phyloP scores from a whole-genome alignment of 768 basidiomycete genomes.

The Rhodocollybia butyracea region DNA sequence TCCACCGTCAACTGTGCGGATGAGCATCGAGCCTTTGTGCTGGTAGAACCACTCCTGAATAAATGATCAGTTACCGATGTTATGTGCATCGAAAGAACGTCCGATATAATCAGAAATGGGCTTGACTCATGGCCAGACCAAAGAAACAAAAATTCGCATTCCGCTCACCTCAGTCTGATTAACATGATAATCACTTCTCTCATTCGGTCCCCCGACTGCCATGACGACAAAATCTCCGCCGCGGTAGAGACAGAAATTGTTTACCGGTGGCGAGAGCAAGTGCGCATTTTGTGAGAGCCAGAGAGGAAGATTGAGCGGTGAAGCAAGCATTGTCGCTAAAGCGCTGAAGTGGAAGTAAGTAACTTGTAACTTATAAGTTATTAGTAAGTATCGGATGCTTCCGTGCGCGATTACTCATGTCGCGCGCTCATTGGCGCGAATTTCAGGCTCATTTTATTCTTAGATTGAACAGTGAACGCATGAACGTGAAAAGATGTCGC shows the following conservation, averaged over 20 bases:
- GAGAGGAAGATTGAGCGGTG: slow-evolving; percentile 85
- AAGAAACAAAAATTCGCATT: not conserved
- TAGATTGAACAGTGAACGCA: too few relatives aligned
- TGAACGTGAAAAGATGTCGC: too few relatives aligned
- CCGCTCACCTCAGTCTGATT: slow-evolving; percentile 84
- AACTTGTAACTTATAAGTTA: too few relatives aligned
- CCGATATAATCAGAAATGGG: too few relatives aligned
- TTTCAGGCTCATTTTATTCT: too few relatives aligned
- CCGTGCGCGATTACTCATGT: too few relatives aligned
- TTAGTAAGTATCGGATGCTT: too few relatives aligned
- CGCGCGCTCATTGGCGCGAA: too few relatives aligned
- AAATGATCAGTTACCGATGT: too few relatives aligned
- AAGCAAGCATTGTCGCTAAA: too few relatives aligned
- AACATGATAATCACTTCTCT: slow-evolving; percentile 90
- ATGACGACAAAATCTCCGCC: slow-evolving; percentile 91
- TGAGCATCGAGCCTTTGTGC: slow-evolving; percentile 88
- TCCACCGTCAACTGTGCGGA: slow-evolving; percentile 80
- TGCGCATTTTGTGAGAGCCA: slow-evolving; percentile 86
- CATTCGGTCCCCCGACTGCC: slow-evolving; percentile 95
- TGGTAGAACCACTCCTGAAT: slow-evolving; percentile 99
- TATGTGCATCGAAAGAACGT: not conserved
- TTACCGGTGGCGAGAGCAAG: slow-evolving; percentile 86
- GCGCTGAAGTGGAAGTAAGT: too few relatives aligned
- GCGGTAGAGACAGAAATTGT: slow-evolving; percentile 82
- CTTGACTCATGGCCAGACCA: too few relatives aligned